phyloP scores from a whole-genome alignment of 345 rosid species.

The Brassica carinata region DNA sequence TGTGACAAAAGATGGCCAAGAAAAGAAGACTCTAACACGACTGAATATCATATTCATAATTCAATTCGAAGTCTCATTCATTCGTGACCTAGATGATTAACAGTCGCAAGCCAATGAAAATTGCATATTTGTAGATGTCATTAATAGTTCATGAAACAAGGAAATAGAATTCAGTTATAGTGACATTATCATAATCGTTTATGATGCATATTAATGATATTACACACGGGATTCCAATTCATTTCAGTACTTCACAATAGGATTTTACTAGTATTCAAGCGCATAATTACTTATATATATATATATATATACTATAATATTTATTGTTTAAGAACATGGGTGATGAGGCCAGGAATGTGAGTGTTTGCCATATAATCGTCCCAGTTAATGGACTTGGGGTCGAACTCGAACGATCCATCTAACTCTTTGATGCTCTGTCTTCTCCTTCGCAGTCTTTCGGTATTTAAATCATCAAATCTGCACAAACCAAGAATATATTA shows the following conservation, averaged over 20 bases:
- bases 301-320: background rate
- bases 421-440: slow-evolving; percentile 43
- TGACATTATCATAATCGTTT: background rate
- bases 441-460: slow-evolving; percentile 50
- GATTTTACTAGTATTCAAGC: background rate
- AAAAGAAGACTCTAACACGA: background rate
- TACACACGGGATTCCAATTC: slow-evolving; percentile 5
- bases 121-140: background rate
- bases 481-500: background rate
- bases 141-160: background rate
- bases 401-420: slow-evolving; percentile 53
- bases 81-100: background rate
- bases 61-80: background rate
- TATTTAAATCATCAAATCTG: slow-evolving; percentile 77
- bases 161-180: background rate
- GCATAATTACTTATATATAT: background rate
- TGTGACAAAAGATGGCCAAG: background rate
- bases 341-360: slow-evolving; percentile 71
- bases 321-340: slow-evolving; percentile 54
- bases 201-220: background rate
- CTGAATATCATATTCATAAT: background rate
- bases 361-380: slow-evolving; percentile 57
- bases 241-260: slow-evolving; percentile 19
- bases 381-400: slow-evolving; percentile 69
- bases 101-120: background rate